phyloP scores from a whole-genome alignment of 495 filamentous ascomycete species.

The Elaphomyces granulatus region DNA sequence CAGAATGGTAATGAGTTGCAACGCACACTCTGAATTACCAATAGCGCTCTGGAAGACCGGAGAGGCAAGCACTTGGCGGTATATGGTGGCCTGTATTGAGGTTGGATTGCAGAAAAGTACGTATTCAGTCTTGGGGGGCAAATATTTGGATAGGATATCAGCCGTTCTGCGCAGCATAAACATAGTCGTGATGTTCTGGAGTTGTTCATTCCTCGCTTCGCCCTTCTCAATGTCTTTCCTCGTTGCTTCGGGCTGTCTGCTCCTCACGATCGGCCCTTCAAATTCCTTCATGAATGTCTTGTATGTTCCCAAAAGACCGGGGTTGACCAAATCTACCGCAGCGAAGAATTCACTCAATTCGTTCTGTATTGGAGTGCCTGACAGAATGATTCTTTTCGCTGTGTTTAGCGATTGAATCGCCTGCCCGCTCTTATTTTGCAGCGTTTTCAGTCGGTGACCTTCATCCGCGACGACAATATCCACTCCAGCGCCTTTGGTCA shows the following conservation, averaged over 20 bases:
- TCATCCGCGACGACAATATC: conserved; percentile 76
- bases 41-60: conserved; percentile 51
- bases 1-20: conserved; percentile 63
- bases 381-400: conserved; percentile 50
- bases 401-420: conserved; percentile 64
- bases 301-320: conserved; percentile 53
- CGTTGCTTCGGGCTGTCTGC: conserved; percentile 55
- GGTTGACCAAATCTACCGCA: conserved; percentile 71
- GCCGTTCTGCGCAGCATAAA: conserved; percentile 71
- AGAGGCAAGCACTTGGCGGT: conserved; percentile 54
- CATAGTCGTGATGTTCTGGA: conserved; percentile 48
- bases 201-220: conserved; percentile 52
- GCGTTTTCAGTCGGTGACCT: conserved; percentile 67
- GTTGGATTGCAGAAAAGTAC: conserved; percentile 66
- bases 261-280: conserved; percentile 56
- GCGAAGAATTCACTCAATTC: conserved; percentile 67
- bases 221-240: conserved; percentile 58
- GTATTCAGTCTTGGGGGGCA: conserved; percentile 67
- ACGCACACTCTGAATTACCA: conserved; percentile 50
- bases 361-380: conserved; percentile 69
- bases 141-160: conserved; percentile 55
- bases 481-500: conserved; percentile 47
- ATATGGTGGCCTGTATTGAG: conserved; percentile 49
- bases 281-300: conserved; percentile 59
- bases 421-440: conserved; percentile 64